These are phyloP conservation scores for Talaromyces sp. DNA, from an alignment of 2,329 filamentous ascomycete species.

Conservation along the genomic window DNA sequence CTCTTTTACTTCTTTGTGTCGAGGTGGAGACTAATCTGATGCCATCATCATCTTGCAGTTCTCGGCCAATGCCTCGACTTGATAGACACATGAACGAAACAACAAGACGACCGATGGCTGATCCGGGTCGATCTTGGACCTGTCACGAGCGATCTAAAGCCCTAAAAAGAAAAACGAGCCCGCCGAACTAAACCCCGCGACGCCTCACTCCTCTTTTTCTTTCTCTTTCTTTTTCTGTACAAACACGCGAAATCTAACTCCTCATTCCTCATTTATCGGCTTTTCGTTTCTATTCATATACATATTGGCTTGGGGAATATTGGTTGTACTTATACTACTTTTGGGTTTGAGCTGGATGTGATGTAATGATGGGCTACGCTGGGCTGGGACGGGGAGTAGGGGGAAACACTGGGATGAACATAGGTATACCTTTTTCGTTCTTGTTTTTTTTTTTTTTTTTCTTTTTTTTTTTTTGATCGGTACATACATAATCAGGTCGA, in stretches of 20 bases:
- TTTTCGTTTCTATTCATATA: not conserved
- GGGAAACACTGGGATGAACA: not conserved
- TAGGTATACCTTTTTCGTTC: not conserved
- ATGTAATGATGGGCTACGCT: not conserved
- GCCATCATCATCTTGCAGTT: constrained; percentile 3
- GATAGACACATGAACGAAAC: not conserved
- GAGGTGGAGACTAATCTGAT: not conserved
- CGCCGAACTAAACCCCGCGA: not conserved
- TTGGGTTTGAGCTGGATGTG: not conserved
- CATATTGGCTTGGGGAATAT: not conserved
- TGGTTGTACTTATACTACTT: constrained; percentile 1
- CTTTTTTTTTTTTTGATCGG: not conserved
- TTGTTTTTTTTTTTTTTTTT: not conserved
- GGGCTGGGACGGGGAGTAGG: not conserved
- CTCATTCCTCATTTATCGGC: not conserved
- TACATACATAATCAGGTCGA: not conserved
- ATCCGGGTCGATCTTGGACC: constrained; percentile 1
- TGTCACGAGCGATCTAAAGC: constrained; percentile 2
- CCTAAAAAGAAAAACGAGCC: not conserved
- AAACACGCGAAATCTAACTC: not conserved
- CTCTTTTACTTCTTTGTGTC: too few relatives aligned
- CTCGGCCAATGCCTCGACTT: constrained; percentile 16
- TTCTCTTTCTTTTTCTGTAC: not conserved
- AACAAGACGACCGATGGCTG: not conserved
- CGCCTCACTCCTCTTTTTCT: not conserved